Percentiles rank a stretch among this genome's conserved stretches.
These are phyloP conservation scores for Acanthamoeba triangularis DNA, from an alignment of 208 protist species.

Conservation along the genomic window DNA sequence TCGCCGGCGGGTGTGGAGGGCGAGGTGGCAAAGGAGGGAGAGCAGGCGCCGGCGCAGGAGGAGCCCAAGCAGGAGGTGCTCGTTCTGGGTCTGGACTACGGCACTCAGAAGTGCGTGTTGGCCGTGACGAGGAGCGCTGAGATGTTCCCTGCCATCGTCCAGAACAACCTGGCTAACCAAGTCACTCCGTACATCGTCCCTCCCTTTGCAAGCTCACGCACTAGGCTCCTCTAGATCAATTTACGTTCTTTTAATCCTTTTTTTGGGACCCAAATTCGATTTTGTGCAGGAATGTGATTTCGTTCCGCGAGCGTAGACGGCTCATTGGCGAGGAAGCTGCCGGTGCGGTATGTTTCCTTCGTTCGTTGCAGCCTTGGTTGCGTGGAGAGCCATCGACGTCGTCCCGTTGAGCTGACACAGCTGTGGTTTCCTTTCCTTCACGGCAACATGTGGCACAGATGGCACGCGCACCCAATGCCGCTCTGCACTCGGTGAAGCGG, in stretches of 20 bases:
- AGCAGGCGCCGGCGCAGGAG: neutral
- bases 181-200: conserved; percentile 15
- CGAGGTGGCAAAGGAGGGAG: neutral
- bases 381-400: neutral
- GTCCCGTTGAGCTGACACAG: neutral
- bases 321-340: conserved; percentile 55
- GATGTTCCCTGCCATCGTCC: conserved; percentile 56
- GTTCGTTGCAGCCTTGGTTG: no score
- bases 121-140: conserved; percentile 15
- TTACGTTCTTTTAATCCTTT: neutral
- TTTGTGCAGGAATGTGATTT: conserved; percentile 45
- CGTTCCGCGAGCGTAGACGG: conserved; percentile 46
- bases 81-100: conserved; percentile 66
- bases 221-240: no score
- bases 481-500: conserved; percentile 61
- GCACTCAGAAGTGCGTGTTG: conserved; percentile 46
- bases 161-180: conserved; percentile 62
- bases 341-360: neutral
- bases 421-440: neutral
- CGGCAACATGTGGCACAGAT: neutral
- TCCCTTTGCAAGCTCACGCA: no score
- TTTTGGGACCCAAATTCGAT: no score
- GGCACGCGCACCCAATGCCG: conserved; percentile 39
- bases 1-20: neutral
- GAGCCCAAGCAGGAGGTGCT: conserved; percentile 14